Conservation (phyloP, 257 asterid species). For the Nicotiana obtusifolia region DNA sequence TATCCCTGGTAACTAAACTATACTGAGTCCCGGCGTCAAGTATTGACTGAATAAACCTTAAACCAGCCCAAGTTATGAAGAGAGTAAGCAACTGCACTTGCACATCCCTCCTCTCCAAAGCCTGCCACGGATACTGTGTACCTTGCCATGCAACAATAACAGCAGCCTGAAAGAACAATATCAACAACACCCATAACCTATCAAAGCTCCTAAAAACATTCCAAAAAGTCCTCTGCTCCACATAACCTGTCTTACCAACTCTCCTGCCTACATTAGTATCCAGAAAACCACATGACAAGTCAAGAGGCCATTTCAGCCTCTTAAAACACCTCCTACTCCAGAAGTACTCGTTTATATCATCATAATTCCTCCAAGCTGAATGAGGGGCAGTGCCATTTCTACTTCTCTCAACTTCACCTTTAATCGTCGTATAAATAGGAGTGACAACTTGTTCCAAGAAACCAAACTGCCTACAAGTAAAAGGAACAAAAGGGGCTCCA, state of each 20-base stretch:
- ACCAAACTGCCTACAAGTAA: constrained; percentile 59
- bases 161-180: constrained; percentile 87
- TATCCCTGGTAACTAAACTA: constrained; percentile 76
- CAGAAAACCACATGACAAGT: constrained; percentile 50
- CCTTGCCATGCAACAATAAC: constrained; percentile 76
- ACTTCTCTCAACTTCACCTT: constrained; percentile 81
- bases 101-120: constrained; percentile 57
- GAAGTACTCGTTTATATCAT: constrained; percentile 87
- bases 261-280: constrained; percentile 39
- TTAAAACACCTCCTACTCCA: constrained; percentile 85
- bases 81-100: constrained; percentile 76
- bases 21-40: constrained; percentile 99
- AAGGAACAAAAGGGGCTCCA: constrained; percentile 59
- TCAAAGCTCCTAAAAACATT: constrained; percentile 87
- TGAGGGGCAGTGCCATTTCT: constrained; percentile 91
- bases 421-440: constrained; percentile 55
- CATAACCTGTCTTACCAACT: constrained; percentile 93
- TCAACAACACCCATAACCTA: constrained; percentile 82
- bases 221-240: constrained; percentile 97
- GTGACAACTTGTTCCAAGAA: constrained; percentile 53
- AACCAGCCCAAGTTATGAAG: constrained; percentile 88
- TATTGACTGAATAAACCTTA: constrained; percentile 75
- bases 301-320: constrained; percentile 82
- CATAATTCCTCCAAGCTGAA: constrained; percentile 98
- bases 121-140: constrained; percentile 71